Conservation (phyloP, 805 yeast genomes). For the Suhomyces prunicola region DNA sequence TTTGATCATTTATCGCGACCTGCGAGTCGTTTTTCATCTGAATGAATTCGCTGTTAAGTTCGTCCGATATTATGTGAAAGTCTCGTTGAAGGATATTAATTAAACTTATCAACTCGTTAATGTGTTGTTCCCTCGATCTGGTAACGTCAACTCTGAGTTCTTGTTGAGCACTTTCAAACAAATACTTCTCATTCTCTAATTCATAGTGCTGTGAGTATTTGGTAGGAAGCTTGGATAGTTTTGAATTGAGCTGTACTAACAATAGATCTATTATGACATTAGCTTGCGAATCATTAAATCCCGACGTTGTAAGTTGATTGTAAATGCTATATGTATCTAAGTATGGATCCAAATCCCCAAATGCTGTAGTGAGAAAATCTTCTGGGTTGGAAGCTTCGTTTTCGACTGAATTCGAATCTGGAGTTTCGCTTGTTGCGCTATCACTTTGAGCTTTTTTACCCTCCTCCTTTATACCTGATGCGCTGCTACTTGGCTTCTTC, state of each 20-base stretch:
- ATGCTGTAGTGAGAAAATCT: constrained; percentile 56
- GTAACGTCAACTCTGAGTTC: constrained; percentile 79
- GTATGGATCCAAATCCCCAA: constrained; percentile 43
- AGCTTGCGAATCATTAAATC: constrained; percentile 61
- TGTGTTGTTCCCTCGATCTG: constrained; percentile 64
- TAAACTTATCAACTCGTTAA: constrained; percentile 62
- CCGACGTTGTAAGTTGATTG: constrained; percentile 49
- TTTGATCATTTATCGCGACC: constrained; percentile 82
- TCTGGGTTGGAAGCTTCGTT: constrained; percentile 7
- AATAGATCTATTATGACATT: constrained; percentile 53
- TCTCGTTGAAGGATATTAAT: constrained; percentile 70
- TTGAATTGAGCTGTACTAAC: constrained; percentile 40
- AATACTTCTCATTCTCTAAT: constrained; percentile 80
- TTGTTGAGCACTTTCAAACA: constrained; percentile 89
- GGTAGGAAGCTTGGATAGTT: constrained; percentile 41
- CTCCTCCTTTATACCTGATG: not conserved
- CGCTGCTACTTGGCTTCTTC: not conserved
- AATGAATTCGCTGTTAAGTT: constrained; percentile 59
- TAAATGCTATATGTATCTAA: constrained; percentile 51
- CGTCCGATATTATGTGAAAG: constrained; percentile 71
- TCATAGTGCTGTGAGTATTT: constrained; percentile 58
- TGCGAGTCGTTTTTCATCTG: constrained; percentile 68
- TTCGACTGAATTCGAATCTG: not conserved
- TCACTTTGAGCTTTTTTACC: not conserved
- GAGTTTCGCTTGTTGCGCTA: not conserved